These are phyloP conservation scores for Phylloporus sp. DNA, from an alignment of 768 basidiomycete genomes.

Conservation along the genomic window DNA sequence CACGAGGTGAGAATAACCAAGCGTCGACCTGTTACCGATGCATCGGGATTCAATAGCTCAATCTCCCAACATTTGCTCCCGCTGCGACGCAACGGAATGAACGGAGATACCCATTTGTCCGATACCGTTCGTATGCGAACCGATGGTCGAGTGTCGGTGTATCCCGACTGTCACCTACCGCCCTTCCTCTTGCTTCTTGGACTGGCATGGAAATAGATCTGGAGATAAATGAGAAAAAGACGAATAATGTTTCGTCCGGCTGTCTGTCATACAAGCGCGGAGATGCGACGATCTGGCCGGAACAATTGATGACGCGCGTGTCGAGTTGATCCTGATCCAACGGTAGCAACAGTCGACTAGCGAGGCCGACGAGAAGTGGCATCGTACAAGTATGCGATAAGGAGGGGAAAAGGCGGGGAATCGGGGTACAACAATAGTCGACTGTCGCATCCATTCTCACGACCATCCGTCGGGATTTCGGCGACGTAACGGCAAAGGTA, in stretches of 20 bases:
- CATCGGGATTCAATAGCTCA: neutral
- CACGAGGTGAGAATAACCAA: too few relatives aligned
- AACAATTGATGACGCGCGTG: slow-evolving; percentile 1
- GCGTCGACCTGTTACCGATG: too few relatives aligned
- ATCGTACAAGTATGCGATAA: slow-evolving; percentile 10
- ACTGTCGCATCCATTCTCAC: slow-evolving; percentile 20
- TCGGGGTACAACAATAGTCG: slow-evolving; percentile 2
- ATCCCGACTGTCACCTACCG: slow-evolving; percentile 1
- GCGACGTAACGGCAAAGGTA: slow-evolving; percentile 39
- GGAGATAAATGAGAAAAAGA: slow-evolving; percentile 2
- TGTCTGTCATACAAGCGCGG: slow-evolving; percentile 11
- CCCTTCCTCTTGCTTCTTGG: neutral
- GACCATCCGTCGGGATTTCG: slow-evolving; percentile 40
- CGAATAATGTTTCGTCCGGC: neutral
- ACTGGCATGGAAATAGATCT: slow-evolving; percentile 10
- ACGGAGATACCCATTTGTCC: neutral
- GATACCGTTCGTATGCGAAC: neutral
- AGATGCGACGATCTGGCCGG: slow-evolving; percentile 10
- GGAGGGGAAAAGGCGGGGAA: neutral
- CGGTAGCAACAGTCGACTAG: neutral
- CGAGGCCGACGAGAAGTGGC: neutral
- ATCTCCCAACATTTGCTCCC: neutral
- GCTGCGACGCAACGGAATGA: neutral
- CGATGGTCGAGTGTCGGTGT: neutral
- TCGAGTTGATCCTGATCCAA: slow-evolving; percentile 19